Evolutionary conservation across 2,329 filamentous ascomycete genomes (phyloP), one percentile per base, ranked within the genome.

Genomic region (Aspergillus clavatus): DNA sequence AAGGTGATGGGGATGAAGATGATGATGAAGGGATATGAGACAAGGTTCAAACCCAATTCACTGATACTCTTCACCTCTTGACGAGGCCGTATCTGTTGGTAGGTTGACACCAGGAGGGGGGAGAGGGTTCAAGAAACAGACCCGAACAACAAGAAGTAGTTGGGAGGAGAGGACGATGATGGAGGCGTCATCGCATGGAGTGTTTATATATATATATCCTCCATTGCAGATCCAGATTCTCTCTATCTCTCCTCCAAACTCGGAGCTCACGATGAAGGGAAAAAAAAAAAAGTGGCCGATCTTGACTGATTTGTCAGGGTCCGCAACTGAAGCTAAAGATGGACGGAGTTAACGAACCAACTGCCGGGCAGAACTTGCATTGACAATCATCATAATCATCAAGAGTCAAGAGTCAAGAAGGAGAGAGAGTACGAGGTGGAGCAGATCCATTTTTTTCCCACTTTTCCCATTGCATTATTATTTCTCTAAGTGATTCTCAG

Each of bases 101-200:
- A 4, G 28, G n/a, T n/a, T n/a, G n/a, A n/a, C 29, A 18, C 29
- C 29, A 33, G 29, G 43, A 45, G 45, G 33, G 48, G 39, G n/a
- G n/a, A 45, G 45, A 50, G 28, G 29, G 39, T 45, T 35, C 24
- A 18, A 8, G 19, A 39, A 37, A 38, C 24, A 42, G 14, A 43
- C 33, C 19, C 46, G 29, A 37, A 26, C 31, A 28, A 8, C 31
- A 36, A 23, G n/a, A n/a, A 43, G 36, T 12, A 28, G 37, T 19
- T 39, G 28, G 23, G 27, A 16, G 21, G 21, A 44, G 12, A 29
- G 26, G 7, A 3, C 28, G 42, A 29, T 12, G 4, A 21, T 22
- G 6, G 22, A 16, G 16, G 21, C 19, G 35, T 40, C 33, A 42
- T 50, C 47, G 46, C 48, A 50, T 52, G 43, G 14, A 33, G 50